A percentile compares a stretch with the other conserved stretches of the same genome.
These are phyloP conservation scores for Ophiostoma fasciatum DNA, from an alignment of 2,329 filamentous ascomycete genomes.

Conservation along the genomic window DNA sequence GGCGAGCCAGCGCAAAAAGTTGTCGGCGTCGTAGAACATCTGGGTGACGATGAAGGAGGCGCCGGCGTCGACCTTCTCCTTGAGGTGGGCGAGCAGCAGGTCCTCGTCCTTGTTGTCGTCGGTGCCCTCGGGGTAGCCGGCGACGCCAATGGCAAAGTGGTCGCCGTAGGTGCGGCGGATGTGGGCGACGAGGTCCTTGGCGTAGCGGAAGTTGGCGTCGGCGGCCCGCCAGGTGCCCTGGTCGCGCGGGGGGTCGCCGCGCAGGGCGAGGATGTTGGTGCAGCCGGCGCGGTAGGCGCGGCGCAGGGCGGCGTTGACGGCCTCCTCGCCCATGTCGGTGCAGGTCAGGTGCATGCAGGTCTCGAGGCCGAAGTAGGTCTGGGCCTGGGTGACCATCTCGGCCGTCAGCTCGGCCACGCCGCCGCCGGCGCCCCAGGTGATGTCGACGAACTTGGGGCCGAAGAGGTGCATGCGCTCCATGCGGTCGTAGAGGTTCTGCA, in stretches of 20 bases:
- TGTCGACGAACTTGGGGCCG: slow-evolving; percentile 91
- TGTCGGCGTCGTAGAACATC: slow-evolving; percentile 98
- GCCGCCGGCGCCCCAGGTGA: slow-evolving; percentile 96
- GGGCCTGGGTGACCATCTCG: slow-evolving; percentile 94
- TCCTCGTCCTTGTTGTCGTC: slow-evolving; percentile 88
- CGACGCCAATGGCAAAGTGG: slow-evolving; percentile 95
- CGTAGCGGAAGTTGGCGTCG: slow-evolving; percentile 79
- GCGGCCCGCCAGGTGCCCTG: slow-evolving; percentile 86
- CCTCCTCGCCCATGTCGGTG: slow-evolving; percentile 90
- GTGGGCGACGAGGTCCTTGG: slow-evolving; percentile 67
- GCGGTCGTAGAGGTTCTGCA: slow-evolving; percentile 97
- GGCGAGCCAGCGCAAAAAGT: slow-evolving; percentile 80
- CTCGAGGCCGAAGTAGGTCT: slow-evolving; percentile 89
- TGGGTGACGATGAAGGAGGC: slow-evolving; percentile 92
- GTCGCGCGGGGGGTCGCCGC: slow-evolving; percentile 86
- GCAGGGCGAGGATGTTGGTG: slow-evolving; percentile 67
- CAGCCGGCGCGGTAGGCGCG: slow-evolving; percentile 89
- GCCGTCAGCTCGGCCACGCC: slow-evolving; percentile 81
- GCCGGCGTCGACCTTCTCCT: slow-evolving; percentile 92
- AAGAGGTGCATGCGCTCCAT: slow-evolving; percentile 86
- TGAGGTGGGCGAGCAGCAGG: slow-evolving; percentile 74
- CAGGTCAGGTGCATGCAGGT: slow-evolving; percentile 99
- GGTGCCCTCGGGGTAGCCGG: slow-evolving; percentile 88
- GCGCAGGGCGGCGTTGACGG: slow-evolving; percentile 76
- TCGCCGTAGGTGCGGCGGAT: slow-evolving; percentile 67